These are phyloP conservation scores for Fusarium poae DNA, from an alignment of 2,329 filamentous ascomycete species.

Conservation along the genomic window DNA sequence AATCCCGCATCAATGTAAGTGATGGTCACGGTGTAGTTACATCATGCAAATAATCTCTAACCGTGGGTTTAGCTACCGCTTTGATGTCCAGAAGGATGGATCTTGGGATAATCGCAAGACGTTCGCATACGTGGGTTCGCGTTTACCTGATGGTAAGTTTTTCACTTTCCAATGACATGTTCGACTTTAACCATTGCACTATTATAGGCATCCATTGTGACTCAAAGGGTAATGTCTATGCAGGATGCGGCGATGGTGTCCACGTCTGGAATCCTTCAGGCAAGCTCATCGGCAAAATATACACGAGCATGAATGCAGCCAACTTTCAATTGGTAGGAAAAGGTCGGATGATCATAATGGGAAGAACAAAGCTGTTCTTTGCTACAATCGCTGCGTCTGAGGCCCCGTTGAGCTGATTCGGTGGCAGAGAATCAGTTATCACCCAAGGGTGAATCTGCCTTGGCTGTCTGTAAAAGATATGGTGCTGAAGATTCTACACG, in stretches of 20 bases:
- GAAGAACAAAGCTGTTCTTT: conserved; percentile 54
- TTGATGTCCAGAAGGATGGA: conserved; percentile 59
- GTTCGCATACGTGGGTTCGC: conserved; percentile 68
- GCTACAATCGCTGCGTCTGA: conserved; percentile 45
- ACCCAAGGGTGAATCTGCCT: accelerated
- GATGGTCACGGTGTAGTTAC: accelerated
- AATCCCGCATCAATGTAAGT: conserved; percentile 63
- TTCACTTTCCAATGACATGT: accelerated
- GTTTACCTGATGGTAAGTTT: conserved; percentile 68
- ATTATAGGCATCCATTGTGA: conserved; percentile 66
- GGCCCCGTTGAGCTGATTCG: conserved; percentile 17
- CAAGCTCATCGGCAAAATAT: conserved; percentile 67
- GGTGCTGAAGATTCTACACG: not conserved
- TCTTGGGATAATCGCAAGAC: conserved; percentile 63
- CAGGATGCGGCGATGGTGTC: conserved; percentile 63
- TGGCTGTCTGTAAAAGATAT: not conserved
- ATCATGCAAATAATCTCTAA: accelerated
- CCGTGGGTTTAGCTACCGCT: conserved; percentile 57
- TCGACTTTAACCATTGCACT: not conserved
- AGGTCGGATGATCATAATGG: conserved; percentile 54
- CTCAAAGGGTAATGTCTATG: conserved; percentile 67
- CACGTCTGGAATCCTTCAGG: conserved; percentile 62
- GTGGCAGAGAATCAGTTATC: not conserved
- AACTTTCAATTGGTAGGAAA: conserved; percentile 61
- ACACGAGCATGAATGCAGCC: conserved; percentile 59